phyloP scores from a whole-genome alignment of 208 protist species.

The Trypanosoma cruzi region DNA sequence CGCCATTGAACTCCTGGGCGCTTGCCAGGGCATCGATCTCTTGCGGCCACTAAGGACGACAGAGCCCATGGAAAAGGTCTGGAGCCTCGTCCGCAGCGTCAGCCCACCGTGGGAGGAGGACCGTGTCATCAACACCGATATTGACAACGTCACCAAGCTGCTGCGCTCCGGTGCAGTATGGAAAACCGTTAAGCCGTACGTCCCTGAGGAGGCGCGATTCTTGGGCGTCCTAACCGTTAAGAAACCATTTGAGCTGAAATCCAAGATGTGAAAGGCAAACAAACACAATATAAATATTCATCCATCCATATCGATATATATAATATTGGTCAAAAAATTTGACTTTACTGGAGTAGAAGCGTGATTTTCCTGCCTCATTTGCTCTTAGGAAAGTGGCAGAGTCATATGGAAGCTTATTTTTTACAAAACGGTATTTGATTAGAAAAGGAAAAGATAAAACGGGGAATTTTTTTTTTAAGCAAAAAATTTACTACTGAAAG shows the following conservation, averaged over 20 bases:
- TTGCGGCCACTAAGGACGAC: slow-evolving; percentile 57
- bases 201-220: slow-evolving; percentile 20
- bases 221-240: neutral
- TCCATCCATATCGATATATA: too few species aligned
- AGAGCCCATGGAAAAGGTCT: slow-evolving; percentile 53
- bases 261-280: slow-evolving; percentile 25
- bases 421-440: neutral
- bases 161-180: slow-evolving; percentile 37
- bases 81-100: slow-evolving; percentile 50
- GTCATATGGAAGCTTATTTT: neutral
- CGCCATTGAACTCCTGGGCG: slow-evolving; percentile 77
- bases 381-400: neutral
- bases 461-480: neutral
- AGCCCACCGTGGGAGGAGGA: slow-evolving; percentile 61
- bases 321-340: too few species aligned
- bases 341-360: too few species aligned
- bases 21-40: slow-evolving; percentile 86
- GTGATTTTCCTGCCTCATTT: neutral
- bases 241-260: slow-evolving; percentile 18
- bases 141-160: slow-evolving; percentile 44
- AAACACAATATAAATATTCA: neutral
- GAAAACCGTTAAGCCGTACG: slow-evolving; percentile 22
- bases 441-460: neutral
- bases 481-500: too few species aligned
- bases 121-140: slow-evolving; percentile 64